Conservation (phyloP, 345 rosid genomes). For the Capsella bursapastoris region DNA sequence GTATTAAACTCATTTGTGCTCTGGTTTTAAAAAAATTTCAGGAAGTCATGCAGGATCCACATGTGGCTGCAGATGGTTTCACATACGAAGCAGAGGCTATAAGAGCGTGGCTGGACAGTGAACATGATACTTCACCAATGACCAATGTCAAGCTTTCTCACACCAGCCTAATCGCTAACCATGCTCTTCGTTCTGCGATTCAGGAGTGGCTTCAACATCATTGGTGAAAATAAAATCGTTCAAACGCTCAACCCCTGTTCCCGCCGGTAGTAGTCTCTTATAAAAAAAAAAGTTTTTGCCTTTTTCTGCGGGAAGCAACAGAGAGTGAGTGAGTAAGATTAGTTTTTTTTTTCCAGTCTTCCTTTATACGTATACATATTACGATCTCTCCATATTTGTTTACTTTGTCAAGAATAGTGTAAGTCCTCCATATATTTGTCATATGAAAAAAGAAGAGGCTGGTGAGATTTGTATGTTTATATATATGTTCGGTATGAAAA, state of each 20-base stretch:
- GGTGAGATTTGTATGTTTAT: slow-evolving; percentile 39
- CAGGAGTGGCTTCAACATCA: slow-evolving; percentile 72
- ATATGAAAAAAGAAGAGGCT: slow-evolving; percentile 36
- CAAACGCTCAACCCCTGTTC: slow-evolving; percentile 11
- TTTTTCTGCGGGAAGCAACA: slow-evolving; percentile 27
- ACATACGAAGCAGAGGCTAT: slow-evolving; percentile 85
- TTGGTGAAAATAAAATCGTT: slow-evolving; percentile 17
- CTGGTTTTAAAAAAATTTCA: slow-evolving; percentile 41
- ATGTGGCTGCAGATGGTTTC: slow-evolving; percentile 80
- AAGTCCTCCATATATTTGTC: slow-evolving; percentile 37
- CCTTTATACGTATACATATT: slow-evolving; percentile 35
- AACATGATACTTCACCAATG: slow-evolving; percentile 78
- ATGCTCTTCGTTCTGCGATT: slow-evolving; percentile 59
- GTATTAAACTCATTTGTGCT: slow-evolving; percentile 7
- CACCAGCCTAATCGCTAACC: slow-evolving; percentile 56
- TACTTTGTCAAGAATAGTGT: slow-evolving; percentile 28
- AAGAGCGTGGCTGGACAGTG: slow-evolving; percentile 75
- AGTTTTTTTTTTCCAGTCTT: slow-evolving; percentile 11
- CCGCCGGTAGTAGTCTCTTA: slow-evolving; percentile 18
- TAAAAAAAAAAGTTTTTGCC: slow-evolving; percentile 20
- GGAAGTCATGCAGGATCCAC: slow-evolving; percentile 89
- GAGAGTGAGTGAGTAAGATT: slow-evolving; percentile 22
- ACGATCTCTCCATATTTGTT: slow-evolving; percentile 33
- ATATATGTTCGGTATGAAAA: slow-evolving; percentile 17
- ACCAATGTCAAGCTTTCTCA: slow-evolving; percentile 57